Evolutionary conservation across 1,284 basidiomycete species (phyloP).

Genomic region (Heterobasidion parviporum): DNA sequence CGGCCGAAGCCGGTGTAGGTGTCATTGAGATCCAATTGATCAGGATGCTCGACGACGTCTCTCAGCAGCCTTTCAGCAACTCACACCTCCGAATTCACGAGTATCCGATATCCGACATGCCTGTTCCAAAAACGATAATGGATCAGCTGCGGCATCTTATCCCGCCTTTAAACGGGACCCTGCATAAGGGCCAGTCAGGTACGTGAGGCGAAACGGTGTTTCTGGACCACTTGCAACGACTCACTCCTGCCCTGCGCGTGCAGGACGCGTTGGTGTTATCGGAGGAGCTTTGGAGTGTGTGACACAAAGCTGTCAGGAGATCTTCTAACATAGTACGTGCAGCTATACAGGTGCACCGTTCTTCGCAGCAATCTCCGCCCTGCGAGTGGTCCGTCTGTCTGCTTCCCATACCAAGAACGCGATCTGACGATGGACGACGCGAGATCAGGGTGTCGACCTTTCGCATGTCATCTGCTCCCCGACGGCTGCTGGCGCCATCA

Average conservation of each 20-base stretch:
- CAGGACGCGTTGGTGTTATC: conserved; percentile 85
- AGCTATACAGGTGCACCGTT: conserved; percentile 95
- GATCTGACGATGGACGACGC: conserved; percentile 1
- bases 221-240: background rate
- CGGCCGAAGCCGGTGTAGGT: too few relatives aligned
- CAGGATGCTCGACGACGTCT: too few relatives aligned
- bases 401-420: background rate
- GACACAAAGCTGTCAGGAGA: background rate
- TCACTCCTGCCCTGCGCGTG: background rate
- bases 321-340: background rate
- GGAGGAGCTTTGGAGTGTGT: conserved; percentile 87
- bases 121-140: conserved; percentile 48
- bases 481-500: conserved; percentile 83
- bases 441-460: conserved; percentile 76
- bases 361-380: conserved; percentile 84
- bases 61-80: too few relatives aligned
- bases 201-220: conserved; percentile 13
- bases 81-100: too few relatives aligned
- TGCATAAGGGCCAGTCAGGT: conserved; percentile 97
- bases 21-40: too few relatives aligned
- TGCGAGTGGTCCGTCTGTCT: conserved; percentile 57
- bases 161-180: conserved; percentile 73
- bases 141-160: conserved; percentile 73
- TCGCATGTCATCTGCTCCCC: conserved; percentile 97
- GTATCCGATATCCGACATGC: conserved; percentile 29